A percentile compares a stretch with the other conserved stretches of the same genome.
These are phyloP conservation scores for Aureobasidium sp. DNA, from an alignment of 2,329 filamentous ascomycete species.

Conservation along the genomic window DNA sequence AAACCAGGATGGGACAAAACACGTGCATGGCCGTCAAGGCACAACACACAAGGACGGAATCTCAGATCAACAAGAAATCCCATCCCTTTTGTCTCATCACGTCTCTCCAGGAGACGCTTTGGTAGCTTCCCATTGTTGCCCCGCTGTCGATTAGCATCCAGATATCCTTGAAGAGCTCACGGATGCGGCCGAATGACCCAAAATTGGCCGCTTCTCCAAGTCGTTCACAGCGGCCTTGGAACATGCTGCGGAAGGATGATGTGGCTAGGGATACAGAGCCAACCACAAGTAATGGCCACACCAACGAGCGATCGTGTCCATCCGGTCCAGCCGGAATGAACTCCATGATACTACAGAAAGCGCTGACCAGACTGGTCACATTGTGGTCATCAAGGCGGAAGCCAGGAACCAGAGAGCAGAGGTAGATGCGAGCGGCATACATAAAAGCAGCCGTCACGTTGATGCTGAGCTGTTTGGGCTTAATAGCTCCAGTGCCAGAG, in stretches of 20 bases:
- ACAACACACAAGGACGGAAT: neutral
- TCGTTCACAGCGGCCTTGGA: constrained; percentile 63
- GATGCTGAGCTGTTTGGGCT: constrained; percentile 71
- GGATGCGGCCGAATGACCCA: constrained; percentile 80
- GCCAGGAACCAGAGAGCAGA: constrained; percentile 90
- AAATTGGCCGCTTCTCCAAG: constrained; percentile 70
- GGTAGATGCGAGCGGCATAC: constrained; percentile 84
- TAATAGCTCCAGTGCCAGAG: constrained; percentile 60
- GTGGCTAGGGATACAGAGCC: constrained; percentile 66
- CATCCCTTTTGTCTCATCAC: constrained; percentile 85
- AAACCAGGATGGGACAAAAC: constrained; percentile 8
- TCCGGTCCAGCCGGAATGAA: constrained; percentile 72
- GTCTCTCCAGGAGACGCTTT: constrained; percentile 87
- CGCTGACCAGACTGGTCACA: constrained; percentile 67
- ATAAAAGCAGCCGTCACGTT: constrained; percentile 91
- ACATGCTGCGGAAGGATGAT: constrained; percentile 68
- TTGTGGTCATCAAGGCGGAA: constrained; percentile 68
- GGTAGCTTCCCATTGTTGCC: constrained; percentile 38
- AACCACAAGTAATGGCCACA: constrained; percentile 87
- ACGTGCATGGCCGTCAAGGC: neutral
- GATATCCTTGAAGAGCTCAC: constrained; percentile 68
- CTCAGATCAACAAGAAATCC: constrained; percentile 82
- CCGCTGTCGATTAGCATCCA: constrained; percentile 68
- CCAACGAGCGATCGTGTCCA: constrained; percentile 82
- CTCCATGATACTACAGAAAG: constrained; percentile 66